phyloP scores from a whole-genome alignment of 2,329 filamentous ascomycete genomes.

The Colletotrichum lentis region DNA sequence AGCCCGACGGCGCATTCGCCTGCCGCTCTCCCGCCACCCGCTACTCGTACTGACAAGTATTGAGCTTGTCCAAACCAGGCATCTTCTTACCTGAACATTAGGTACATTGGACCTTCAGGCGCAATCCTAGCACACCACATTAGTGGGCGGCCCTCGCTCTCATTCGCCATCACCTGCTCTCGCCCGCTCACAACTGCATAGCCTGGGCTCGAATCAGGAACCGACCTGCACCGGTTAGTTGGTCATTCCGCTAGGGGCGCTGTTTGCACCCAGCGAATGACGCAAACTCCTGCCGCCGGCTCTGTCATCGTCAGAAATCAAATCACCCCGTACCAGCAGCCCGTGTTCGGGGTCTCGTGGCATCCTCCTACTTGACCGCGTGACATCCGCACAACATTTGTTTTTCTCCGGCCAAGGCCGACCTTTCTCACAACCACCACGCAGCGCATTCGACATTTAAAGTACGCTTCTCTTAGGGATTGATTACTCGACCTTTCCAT shows the following conservation, averaged over 20 bases:
- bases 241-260: conserved; percentile 37
- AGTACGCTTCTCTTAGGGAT: background rate
- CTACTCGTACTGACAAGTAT: conserved; percentile 22
- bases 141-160: conserved; percentile 22
- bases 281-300: conserved; percentile 27
- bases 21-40: conserved; percentile 36
- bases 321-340: conserved; percentile 29
- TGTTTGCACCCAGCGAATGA: conserved; percentile 36
- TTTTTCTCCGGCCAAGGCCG: conserved; percentile 18
- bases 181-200: conserved; percentile 26
- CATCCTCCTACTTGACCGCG: conserved; percentile 39
- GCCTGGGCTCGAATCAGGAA: conserved; percentile 36
- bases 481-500: background rate
- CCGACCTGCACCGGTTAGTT: conserved; percentile 30
- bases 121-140: conserved; percentile 35
- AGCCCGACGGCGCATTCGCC: conserved; percentile 26
- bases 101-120: conserved; percentile 22
- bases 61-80: conserved; percentile 24
- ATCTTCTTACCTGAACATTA: conserved; percentile 22
- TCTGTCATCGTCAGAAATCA: conserved; percentile 38
- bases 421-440: conserved; percentile 1
- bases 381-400: conserved; percentile 30
- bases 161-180: conserved; percentile 23
- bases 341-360: conserved; percentile 37
- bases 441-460: conserved; percentile 14